Conservation (phyloP, 495 filamentous ascomycete genomes). For the Penicillium desertorum region DNA sequence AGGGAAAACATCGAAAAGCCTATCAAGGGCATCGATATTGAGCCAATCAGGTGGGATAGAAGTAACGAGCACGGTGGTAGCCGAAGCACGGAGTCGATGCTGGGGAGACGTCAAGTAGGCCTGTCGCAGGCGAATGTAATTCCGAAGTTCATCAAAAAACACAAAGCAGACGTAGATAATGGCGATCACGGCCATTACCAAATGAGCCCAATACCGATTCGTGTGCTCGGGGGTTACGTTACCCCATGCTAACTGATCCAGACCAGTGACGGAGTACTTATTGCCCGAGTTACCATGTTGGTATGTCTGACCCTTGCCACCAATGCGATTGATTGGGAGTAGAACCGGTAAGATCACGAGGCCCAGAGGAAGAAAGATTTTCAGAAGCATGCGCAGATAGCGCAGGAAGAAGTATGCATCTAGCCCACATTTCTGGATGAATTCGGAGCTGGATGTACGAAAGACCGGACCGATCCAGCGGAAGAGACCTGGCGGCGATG, state of each 20-base stretch:
- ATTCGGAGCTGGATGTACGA: conserved; percentile 76
- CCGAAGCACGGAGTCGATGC: conserved; percentile 91
- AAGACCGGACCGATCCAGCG: conserved; percentile 70
- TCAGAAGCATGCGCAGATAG: conserved; percentile 88
- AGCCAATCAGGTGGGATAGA: conserved; percentile 90
- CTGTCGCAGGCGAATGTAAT: conserved; percentile 93
- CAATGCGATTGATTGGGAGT: conserved; percentile 76
- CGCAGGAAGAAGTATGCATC: conserved; percentile 98
- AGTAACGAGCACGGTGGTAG: conserved; percentile 90
- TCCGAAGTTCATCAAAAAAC: conserved; percentile 81
- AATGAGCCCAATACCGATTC: conserved; percentile 83
- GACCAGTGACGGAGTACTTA: conserved; percentile 58
- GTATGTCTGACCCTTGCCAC: conserved; percentile 61
- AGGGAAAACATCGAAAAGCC: conserved; percentile 94
- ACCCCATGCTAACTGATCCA: conserved; percentile 86
- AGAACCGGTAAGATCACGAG: conserved; percentile 80
- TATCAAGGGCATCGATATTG: conserved; percentile 71
- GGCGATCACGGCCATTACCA: conserved; percentile 76
- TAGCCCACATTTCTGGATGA: conserved; percentile 91
- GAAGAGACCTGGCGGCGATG: conserved; percentile 69
- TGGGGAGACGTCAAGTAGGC: conserved; percentile 94
- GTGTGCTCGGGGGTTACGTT: conserved; percentile 74
- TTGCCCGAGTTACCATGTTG: conserved; percentile 41
- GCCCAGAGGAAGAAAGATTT: conserved; percentile 84
- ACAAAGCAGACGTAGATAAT: conserved; percentile 83